Evolutionary conservation across 2,329 filamentous ascomycete species (phyloP).

Genomic region (Pseudogymnoascus sp.): DNA sequence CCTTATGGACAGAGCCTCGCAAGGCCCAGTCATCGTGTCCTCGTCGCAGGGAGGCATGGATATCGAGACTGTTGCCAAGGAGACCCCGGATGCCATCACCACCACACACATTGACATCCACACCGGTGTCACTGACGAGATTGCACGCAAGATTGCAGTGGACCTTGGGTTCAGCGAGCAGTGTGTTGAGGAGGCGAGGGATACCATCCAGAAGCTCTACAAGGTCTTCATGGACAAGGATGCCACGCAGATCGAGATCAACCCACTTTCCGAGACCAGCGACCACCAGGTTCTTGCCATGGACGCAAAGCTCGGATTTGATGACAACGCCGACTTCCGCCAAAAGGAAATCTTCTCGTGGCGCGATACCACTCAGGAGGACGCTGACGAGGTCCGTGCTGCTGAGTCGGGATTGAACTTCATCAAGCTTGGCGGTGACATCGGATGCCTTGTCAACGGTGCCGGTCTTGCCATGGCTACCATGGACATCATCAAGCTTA

Average conservation of each 20-base stretch:
- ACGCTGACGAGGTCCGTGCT: slow-evolving; percentile 94
- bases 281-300: slow-evolving; percentile 98
- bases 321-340: slow-evolving; percentile 97
- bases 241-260: slow-evolving; percentile 99
- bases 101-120: slow-evolving; percentile 94
- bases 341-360: slow-evolving; percentile 93
- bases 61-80: slow-evolving; percentile 97
- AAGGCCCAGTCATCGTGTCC: slow-evolving; percentile 90
- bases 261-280: slow-evolving; percentile 94
- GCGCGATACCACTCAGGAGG: slow-evolving; percentile 93
- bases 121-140: slow-evolving; percentile 87
- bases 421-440: slow-evolving; percentile 99
- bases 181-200: slow-evolving; percentile 90
- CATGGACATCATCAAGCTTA: slow-evolving; percentile 99
- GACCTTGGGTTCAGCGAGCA: slow-evolving; percentile 97
- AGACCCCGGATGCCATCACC: slow-evolving; percentile 90
- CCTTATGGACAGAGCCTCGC: slow-evolving; percentile 90
- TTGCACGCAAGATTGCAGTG: slow-evolving; percentile 79
- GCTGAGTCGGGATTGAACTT: slow-evolving; percentile 95
- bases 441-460: slow-evolving; percentile 98
- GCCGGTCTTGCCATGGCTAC: slow-evolving; percentile 99
- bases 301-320: slow-evolving; percentile 98
- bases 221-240: slow-evolving; percentile 98
- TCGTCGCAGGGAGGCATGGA: slow-evolving; percentile 99
- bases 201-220: slow-evolving; percentile 98